Percentiles rank a stretch among this genome's conserved stretches.
phyloP scores from a whole-genome alignment of 164 flowering plant genomes.

The Berberis vulgaris region DNA sequence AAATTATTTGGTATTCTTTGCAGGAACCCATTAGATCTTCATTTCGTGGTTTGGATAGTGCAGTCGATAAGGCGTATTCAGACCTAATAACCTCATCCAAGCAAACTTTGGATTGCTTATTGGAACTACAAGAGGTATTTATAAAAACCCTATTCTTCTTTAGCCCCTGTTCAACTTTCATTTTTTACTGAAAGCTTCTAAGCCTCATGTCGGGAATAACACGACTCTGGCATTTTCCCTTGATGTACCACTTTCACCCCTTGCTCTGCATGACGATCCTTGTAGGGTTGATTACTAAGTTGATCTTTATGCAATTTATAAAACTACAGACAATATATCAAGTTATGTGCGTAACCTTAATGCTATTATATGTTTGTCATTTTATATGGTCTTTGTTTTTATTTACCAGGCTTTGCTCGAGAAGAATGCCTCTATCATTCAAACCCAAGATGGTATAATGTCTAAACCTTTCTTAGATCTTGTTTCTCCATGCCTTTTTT shows the following conservation, averaged over 20 bases:
- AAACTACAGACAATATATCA: too few relatives aligned
- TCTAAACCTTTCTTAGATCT: neutral
- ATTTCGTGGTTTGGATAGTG: conserved; percentile 39
- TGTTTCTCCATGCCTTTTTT: neutral
- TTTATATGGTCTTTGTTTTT: neutral
- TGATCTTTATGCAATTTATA: too few relatives aligned
- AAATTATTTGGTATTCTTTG: conserved; percentile 6
- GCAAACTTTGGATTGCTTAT: conserved; percentile 57
- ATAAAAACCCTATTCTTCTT: neutral
- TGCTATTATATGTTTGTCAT: neutral
- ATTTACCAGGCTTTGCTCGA: conserved; percentile 63
- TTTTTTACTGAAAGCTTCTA: neutral
- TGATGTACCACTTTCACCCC: neutral
- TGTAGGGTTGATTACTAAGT: too few relatives aligned
- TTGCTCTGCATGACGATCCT: neutral
- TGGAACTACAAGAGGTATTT: conserved; percentile 72
- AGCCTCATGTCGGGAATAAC: too few relatives aligned
- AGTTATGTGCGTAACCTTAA: neutral
- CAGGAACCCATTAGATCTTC: conserved; percentile 69
- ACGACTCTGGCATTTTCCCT: neutral
- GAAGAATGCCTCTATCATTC: conserved; percentile 62
- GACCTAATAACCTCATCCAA: conserved; percentile 55
- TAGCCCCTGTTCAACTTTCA: neutral
- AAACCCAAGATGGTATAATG: conserved; percentile 46
- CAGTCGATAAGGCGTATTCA: conserved; percentile 47